Evolutionary conservation across 306 rosid genomes (phyloP), one percentile per base, ranked within the genome.

Genomic region (Lotus japonicus): DNA sequence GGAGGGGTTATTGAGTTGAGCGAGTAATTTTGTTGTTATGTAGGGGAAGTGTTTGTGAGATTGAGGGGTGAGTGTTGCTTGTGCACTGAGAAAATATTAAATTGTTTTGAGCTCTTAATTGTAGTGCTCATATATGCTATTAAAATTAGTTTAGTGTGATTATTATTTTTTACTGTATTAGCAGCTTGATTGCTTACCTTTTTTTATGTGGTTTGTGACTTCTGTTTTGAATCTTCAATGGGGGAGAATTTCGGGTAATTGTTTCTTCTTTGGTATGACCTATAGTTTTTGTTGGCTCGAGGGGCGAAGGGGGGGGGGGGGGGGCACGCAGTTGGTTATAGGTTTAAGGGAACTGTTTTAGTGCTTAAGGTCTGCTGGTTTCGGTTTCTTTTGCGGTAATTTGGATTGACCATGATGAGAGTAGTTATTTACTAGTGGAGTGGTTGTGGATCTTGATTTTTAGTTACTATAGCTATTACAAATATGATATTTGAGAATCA

Each of bases 1-100:
- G 45, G 43, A 28, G 18, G 11, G 14, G 44, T 10, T 71, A 6
- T 41, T 57, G 4, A 23, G 44, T 55, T 57, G 4, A 23, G 44
- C 48, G 13, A 23, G 13, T 68, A 23, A n/a, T 41, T 36, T 42
- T 31, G 36, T 31, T 31, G 33, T 31, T 31, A 31, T 31, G 36
- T 31, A 0, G 36, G 31, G 43, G 43, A 54, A 38, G 50, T 72
- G 49, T 61, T 66, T 57, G 43, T 41, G 73, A 8, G 36, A 33
- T 62, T 52, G 62, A 64, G 50, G 64, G 3, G 60, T 43, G 66
- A 26, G 28, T 61, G 48, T 48, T 80, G 15, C 26, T 71, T 70
- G 43, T 44, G 49, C 10, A 4, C 35, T 23, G 35, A 7, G 35
- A 50, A 43, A 59, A 39, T 6, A 9, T 19, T 38, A 15, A 46